Percentiles rank a stretch among this genome's conserved stretches.
These are phyloP conservation scores for Paramecium octaurelia DNA, from an alignment of 73 alveolate genomes.

Conservation along the genomic window DNA sequence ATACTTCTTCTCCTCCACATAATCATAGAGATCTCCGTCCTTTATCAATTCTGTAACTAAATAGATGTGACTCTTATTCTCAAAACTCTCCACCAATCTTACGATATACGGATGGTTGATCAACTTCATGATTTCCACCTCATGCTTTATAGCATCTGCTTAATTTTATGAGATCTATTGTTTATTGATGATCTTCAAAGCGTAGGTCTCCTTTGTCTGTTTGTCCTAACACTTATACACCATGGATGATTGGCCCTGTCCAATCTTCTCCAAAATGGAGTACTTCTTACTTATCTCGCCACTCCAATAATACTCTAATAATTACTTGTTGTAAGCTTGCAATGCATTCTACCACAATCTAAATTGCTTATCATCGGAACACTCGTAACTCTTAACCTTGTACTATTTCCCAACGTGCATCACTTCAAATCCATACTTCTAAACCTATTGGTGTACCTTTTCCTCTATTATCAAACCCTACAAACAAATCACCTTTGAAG, in stretches of 20 bases:
- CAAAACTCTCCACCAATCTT: not conserved
- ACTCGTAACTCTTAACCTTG: not conserved
- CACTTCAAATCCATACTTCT: conserved; percentile 35
- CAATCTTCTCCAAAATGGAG: not conserved
- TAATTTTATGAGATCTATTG: not conserved
- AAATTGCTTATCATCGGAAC: not conserved
- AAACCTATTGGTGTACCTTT: not conserved
- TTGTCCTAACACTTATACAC: conserved; percentile 33
- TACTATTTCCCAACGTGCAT: conserved; percentile 14
- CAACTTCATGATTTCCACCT: not conserved
- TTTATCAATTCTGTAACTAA: conserved; percentile 13
- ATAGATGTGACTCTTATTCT: conserved; percentile 20
- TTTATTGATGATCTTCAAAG: not conserved
- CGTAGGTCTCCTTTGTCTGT: not conserved
- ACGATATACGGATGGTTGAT: conserved; percentile 44
- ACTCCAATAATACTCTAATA: not conserved
- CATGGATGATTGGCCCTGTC: not conserved
- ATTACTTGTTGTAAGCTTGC: not conserved
- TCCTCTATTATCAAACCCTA: not conserved
- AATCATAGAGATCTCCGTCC: conserved; percentile 53
- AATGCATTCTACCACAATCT: not conserved
- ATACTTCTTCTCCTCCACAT: not conserved
- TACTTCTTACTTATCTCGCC: conserved; percentile 35
- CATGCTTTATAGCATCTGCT: conserved; percentile 22
- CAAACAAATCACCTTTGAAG: not conserved